Evolutionary conservation across 2,329 filamentous ascomycete genomes (phyloP).

Genomic region (Hirsutella thompsonii): DNA sequence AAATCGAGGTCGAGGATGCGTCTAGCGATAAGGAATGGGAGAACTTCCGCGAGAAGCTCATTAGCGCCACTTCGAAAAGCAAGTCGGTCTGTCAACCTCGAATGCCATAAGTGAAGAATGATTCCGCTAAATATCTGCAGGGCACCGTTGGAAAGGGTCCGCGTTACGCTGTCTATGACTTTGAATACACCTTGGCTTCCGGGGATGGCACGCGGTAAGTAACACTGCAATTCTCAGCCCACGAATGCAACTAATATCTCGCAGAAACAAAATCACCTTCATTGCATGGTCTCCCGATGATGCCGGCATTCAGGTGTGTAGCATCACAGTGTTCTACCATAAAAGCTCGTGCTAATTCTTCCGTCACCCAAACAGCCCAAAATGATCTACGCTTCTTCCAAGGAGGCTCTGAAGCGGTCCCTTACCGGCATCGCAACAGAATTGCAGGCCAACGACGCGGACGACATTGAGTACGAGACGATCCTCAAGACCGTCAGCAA

Average conservation of each 20-base stretch:
- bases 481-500: constrained; percentile 56
- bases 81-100: constrained; percentile 38
- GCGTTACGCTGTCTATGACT: constrained; percentile 76
- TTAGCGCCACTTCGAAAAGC: constrained; percentile 60
- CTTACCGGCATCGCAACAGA: constrained; percentile 64
- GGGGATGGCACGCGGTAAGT: constrained; percentile 60
- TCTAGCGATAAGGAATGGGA: constrained; percentile 57
- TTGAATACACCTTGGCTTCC: constrained; percentile 59
- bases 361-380: constrained; percentile 44
- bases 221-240: not conserved
- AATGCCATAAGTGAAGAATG: no score
- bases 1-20: constrained; percentile 69
- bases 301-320: constrained; percentile 56
- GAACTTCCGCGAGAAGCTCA: constrained; percentile 61
- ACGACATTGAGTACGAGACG: constrained; percentile 68
- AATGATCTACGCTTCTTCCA: constrained; percentile 85
- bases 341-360: not conserved
- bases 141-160: constrained; percentile 52
- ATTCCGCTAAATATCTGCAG: constrained; percentile 18
- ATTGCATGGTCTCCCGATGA: constrained; percentile 74
- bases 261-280: constrained; percentile 66
- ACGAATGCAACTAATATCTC: constrained; percentile 8
- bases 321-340: not conserved
- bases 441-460: constrained; percentile 71
- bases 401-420: constrained; percentile 70